Percentiles rank a stretch among this genome's conserved stretches.
These are phyloP conservation scores for Eimeria necatrix DNA, from an alignment of 169 alveolate genomes.

Conservation along the genomic window DNA sequence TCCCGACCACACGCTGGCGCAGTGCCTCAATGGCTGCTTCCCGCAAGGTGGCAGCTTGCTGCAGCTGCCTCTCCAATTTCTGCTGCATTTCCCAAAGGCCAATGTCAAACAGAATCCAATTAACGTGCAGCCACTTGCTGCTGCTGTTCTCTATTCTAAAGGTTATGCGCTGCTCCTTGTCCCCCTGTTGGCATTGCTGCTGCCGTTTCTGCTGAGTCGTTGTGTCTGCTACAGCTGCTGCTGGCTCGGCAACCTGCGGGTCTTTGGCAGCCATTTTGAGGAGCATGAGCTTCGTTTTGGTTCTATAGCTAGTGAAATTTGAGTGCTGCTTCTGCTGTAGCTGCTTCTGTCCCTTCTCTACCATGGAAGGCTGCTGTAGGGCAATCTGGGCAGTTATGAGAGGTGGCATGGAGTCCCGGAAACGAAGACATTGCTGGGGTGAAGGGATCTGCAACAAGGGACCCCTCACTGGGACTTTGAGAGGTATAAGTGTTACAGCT, in stretches of 20 bases:
- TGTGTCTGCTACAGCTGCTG: background rate
- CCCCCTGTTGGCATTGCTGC: slow-evolving; percentile 4
- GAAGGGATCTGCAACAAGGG: slow-evolving; percentile 55
- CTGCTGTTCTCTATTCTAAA: slow-evolving; percentile 47
- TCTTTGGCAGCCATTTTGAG: background rate
- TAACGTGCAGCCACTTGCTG: slow-evolving; percentile 57
- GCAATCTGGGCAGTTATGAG: slow-evolving; percentile 28
- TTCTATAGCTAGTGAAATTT: background rate
- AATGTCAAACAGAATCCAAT: slow-evolving; percentile 27
- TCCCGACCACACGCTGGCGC: slow-evolving; percentile 41
- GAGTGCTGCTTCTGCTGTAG: background rate
- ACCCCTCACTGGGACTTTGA: slow-evolving; percentile 29
- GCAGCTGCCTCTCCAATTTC: slow-evolving; percentile 58
- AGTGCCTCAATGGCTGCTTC: slow-evolving; percentile 42
- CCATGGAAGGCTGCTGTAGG: slow-evolving; percentile 49
- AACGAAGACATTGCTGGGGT: slow-evolving; percentile 33
- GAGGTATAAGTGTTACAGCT: background rate
- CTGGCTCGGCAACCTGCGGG: background rate
- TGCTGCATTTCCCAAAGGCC: slow-evolving; percentile 70
- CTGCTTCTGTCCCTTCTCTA: slow-evolving; percentile 10
- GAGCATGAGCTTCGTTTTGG: background rate
- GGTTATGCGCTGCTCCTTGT: slow-evolving; percentile 21
- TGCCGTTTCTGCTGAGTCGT: background rate
- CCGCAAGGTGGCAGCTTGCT: background rate
- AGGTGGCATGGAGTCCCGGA: slow-evolving; percentile 37